Conservation (phyloP, 1,284 basidiomycete species). For the Leccinum angustisporum region DNA sequence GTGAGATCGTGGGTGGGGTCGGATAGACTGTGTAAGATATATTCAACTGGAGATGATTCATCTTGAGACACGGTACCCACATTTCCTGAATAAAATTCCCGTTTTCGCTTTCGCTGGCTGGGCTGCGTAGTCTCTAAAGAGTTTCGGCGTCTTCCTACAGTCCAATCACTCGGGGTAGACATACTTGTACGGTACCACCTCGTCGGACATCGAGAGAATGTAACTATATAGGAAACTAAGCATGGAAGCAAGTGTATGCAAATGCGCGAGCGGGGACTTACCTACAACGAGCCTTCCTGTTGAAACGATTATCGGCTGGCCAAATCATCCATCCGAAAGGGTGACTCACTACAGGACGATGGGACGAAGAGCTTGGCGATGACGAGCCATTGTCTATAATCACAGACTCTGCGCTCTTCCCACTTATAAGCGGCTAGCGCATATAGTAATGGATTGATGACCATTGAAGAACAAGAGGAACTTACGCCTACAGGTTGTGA, state of each 20-base stretch:
- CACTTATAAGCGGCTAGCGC: conserved; percentile 7
- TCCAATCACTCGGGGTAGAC: too few relatives aligned
- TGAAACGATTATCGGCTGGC: background rate
- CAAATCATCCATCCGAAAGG: background rate
- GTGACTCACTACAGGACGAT: conserved; percentile 4
- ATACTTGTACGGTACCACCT: too few relatives aligned
- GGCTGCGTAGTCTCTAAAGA: too few relatives aligned
- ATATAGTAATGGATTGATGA: background rate
- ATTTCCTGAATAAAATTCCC: too few relatives aligned
- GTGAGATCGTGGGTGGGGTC: too few relatives aligned
- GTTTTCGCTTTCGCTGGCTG: too few relatives aligned
- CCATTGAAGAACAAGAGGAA: background rate
- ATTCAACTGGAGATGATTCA: too few relatives aligned
- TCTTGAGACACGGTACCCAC: too few relatives aligned
- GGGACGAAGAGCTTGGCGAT: background rate
- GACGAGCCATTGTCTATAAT: background rate
- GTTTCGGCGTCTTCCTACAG: too few relatives aligned
- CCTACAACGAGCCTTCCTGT: background rate
- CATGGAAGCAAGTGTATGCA: background rate
- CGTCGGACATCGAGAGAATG: too few relatives aligned
- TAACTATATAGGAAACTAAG: background rate
- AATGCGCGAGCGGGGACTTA: background rate
- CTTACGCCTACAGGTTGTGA: conserved; percentile 10
- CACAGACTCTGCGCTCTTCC: background rate
- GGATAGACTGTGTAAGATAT: too few relatives aligned